These are phyloP conservation scores for Gamsiella multidivaricata DNA, from an alignment of 192 early-diverging fungal genomes.

Conservation along the genomic window DNA sequence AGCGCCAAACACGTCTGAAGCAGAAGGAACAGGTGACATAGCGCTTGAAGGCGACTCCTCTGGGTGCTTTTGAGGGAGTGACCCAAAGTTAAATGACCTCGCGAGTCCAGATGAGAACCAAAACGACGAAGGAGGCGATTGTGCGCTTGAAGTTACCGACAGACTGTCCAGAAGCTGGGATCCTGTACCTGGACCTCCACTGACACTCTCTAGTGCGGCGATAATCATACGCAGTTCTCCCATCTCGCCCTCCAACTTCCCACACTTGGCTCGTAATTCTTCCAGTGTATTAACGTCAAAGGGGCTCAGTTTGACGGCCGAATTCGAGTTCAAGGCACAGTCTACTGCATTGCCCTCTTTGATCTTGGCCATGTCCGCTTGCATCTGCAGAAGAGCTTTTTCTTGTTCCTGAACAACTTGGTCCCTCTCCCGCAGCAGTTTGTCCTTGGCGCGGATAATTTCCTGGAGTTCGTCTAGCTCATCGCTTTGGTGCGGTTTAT, in stretches of 20 bases:
- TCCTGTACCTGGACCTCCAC: conserved; percentile 41
- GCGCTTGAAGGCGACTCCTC: background rate
- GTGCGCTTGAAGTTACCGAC: background rate
- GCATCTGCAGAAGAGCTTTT: background rate
- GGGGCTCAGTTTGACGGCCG: background rate
- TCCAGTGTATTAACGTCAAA: conserved; percentile 38
- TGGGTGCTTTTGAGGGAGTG: conserved; percentile 6
- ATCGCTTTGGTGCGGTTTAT: conserved; percentile 11
- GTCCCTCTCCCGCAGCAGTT: conserved; percentile 28
- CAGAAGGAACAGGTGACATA: conserved; percentile 3
- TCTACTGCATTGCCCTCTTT: background rate
- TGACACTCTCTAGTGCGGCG: conserved; percentile 31
- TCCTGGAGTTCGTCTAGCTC: conserved; percentile 27
- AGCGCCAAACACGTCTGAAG: conserved; percentile 1
- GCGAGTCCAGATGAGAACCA: conserved; percentile 21
- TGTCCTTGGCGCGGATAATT: conserved; percentile 44
- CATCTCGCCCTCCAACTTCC: conserved; percentile 39
- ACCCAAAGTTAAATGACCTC: conserved; percentile 17
- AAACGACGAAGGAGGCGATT: background rate
- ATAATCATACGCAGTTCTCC: conserved; percentile 50
- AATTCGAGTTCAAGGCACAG: background rate
- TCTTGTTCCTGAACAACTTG: conserved; percentile 27
- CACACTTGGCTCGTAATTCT: conserved; percentile 31
- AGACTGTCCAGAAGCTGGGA: conserved; percentile 32
- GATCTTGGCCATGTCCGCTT: background rate